These are phyloP conservation scores for Sporothrix variecibatus DNA, from an alignment of 2,329 filamentous ascomycete genomes.

Conservation along the genomic window DNA sequence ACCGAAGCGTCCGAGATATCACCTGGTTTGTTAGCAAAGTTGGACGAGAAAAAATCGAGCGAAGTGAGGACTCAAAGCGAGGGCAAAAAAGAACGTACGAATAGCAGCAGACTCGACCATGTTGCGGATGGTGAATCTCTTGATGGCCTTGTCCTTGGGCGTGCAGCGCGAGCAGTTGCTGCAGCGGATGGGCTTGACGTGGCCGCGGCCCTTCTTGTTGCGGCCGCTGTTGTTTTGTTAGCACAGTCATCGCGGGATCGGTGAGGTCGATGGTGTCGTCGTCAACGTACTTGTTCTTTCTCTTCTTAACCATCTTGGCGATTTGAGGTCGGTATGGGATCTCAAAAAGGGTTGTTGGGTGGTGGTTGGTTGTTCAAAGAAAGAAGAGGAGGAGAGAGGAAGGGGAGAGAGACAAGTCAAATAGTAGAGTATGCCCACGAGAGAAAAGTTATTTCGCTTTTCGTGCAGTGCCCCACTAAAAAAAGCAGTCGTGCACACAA, in stretches of 20 bases:
- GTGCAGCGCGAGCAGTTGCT: constrained; percentile 78
- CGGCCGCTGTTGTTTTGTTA: constrained; percentile 77
- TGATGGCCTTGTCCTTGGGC: constrained; percentile 99
- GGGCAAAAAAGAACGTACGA: constrained; percentile 67
- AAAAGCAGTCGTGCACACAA: constrained; percentile 2
- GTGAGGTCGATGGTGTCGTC: not conserved
- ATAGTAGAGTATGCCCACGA: not conserved
- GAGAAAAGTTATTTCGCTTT: constrained; percentile 14
- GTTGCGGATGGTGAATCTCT: constrained; percentile 99
- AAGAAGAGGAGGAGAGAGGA: constrained; percentile 11
- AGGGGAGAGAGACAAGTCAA: constrained; percentile 10
- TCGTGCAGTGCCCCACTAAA: not conserved
- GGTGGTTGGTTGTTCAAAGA: constrained; percentile 20
- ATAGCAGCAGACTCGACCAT: constrained; percentile 99
- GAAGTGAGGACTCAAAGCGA: not conserved
- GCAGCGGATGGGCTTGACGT: constrained; percentile 97
- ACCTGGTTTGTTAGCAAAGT: constrained; percentile 60
- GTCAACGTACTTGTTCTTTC: constrained; percentile 54
- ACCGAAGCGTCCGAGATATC: constrained; percentile 99
- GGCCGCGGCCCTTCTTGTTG: constrained; percentile 99
- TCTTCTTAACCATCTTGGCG: constrained; percentile 38
- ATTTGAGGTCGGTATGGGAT: constrained; percentile 22
- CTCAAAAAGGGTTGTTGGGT: constrained; percentile 21
- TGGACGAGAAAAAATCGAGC: not conserved
- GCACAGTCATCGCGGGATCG: constrained; percentile 15